phyloP scores from a whole-genome alignment of 768 basidiomycete species.

The Russula sp. region DNA sequence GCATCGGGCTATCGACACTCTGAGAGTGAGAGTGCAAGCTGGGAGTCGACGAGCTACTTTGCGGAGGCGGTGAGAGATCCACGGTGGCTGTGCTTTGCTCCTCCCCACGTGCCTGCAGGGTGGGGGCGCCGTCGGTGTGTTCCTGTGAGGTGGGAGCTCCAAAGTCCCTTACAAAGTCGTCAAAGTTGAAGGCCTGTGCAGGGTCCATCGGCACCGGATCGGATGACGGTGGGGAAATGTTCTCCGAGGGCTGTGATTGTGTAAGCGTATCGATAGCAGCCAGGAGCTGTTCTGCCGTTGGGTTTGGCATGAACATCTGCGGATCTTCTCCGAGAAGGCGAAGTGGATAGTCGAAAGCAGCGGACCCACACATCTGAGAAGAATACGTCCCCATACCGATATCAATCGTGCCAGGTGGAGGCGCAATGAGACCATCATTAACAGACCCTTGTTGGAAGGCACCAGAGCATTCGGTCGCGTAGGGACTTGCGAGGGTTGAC shows the following conservation, averaged over 20 bases:
- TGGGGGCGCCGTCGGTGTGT: not conserved
- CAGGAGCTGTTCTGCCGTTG: not conserved
- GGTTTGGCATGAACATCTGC: slow-evolving; percentile 1
- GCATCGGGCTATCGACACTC: not conserved
- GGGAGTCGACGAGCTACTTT: not conserved
- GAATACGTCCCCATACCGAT: slow-evolving; percentile 3
- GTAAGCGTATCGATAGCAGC: not conserved
- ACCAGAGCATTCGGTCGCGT: not conserved
- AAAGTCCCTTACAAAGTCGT: slow-evolving; percentile 10
- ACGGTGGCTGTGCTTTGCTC: not conserved
- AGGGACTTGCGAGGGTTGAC: not conserved
- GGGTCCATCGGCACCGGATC: not conserved
- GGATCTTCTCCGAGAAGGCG: not conserved
- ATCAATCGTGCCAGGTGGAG: slow-evolving; percentile 9
- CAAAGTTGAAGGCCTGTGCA: slow-evolving; percentile 5
- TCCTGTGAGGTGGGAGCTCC: not conserved
- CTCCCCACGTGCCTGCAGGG: not conserved
- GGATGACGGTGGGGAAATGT: not conserved
- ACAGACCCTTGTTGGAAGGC: not conserved
- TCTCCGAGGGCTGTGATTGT: not conserved
- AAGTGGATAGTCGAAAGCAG: not conserved
- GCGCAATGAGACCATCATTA: not conserved
- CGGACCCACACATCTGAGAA: not conserved
- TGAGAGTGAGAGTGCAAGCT: not conserved
- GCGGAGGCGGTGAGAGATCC: not conserved